phyloP scores from a whole-genome alignment of 306 rosid genomes.

The Malus domestica region DNA sequence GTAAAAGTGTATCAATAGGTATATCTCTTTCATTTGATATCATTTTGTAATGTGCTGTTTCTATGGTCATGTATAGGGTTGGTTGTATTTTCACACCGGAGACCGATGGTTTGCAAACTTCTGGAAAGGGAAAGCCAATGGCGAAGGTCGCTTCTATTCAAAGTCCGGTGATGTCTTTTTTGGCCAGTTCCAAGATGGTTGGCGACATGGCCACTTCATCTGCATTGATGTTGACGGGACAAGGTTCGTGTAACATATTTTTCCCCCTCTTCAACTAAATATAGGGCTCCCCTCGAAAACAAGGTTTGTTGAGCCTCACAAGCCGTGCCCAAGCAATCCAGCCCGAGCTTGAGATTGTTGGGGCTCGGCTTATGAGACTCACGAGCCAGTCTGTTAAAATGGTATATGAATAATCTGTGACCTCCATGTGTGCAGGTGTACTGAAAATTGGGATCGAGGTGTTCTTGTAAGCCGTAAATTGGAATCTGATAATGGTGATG shows the following conservation, averaged over 20 bases:
- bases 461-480: slow-evolving; percentile 43
- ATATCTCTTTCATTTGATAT: neutral
- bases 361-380: neutral
- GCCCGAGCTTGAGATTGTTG: neutral
- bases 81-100: slow-evolving; percentile 87
- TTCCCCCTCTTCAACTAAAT: neutral
- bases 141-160: slow-evolving; percentile 90
- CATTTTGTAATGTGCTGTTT: neutral
- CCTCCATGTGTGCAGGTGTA: slow-evolving; percentile 38
- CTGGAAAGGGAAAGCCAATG: slow-evolving; percentile 98
- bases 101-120: slow-evolving; percentile 95
- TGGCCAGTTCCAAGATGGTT: slow-evolving; percentile 80
- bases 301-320: neutral
- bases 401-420: neutral
- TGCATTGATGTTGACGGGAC: slow-evolving; percentile 69
- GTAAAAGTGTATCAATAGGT: neutral
- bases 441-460: slow-evolving; percentile 71
- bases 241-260: slow-evolving; percentile 36
- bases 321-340: neutral
- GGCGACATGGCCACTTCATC: slow-evolving; percentile 85
- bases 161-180: slow-evolving; percentile 79
- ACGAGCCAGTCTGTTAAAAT: neutral
- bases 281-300: neutral
- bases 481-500: slow-evolving; percentile 27
- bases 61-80: slow-evolving; percentile 46